Conservation (phyloP, 148 eudicot genomes). For the Polygonum aviculare region DNA sequence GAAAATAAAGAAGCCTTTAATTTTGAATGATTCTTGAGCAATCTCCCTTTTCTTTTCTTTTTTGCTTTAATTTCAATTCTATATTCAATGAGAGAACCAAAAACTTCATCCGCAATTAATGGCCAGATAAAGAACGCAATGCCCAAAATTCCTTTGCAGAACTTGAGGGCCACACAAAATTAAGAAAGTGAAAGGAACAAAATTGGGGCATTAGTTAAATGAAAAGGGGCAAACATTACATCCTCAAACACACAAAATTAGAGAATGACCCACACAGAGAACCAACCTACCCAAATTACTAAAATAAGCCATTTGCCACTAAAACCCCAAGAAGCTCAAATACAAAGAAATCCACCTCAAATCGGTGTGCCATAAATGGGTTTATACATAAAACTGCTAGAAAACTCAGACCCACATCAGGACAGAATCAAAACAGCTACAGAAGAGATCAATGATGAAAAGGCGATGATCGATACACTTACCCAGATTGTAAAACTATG, state of each 20-base stretch:
- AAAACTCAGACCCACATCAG: not conserved
- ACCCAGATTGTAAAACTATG: not conserved
- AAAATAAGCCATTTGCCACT: not conserved
- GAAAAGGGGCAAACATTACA: not conserved
- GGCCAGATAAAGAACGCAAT: conserved; percentile 22
- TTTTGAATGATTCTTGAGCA: conserved; percentile 31
- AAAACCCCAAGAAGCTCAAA: not conserved
- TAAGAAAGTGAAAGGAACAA: conserved; percentile 10
- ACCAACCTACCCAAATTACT: not conserved
- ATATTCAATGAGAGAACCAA: conserved; percentile 10
- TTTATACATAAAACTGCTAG: not conserved
- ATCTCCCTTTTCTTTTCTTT: conserved; percentile 11
- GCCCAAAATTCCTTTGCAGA: conserved; percentile 8
- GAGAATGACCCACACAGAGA: not conserved
- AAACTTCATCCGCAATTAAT: conserved; percentile 28
- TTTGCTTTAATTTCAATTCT: conserved; percentile 2
- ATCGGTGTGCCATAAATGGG: not conserved
- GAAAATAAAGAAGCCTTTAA: conserved; percentile 28
- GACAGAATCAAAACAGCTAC: not conserved
- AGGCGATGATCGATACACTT: not conserved
- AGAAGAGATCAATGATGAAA: not conserved
- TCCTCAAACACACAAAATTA: not conserved
- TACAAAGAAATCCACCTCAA: not conserved
- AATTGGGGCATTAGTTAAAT: not conserved
- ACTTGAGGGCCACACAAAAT: conserved; percentile 14